These are phyloP conservation scores for Pythium apleroticum DNA, from an alignment of 352 stramenopile genomes.

Conservation along the genomic window DNA sequence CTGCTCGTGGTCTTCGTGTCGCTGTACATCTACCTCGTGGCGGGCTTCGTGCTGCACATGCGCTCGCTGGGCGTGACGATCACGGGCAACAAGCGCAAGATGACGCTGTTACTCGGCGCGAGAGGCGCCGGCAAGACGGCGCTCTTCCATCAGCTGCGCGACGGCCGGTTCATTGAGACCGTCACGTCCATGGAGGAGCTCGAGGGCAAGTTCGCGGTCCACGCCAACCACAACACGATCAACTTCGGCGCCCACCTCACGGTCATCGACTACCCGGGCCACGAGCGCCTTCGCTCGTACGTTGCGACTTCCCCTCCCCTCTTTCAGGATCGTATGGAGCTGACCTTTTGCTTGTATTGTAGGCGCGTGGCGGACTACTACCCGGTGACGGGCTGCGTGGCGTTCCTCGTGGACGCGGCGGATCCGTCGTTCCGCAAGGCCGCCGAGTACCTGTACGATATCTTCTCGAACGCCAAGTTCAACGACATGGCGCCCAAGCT, in stretches of 20 bases:
- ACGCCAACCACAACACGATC: slow-evolving; percentile 63
- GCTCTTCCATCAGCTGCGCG: slow-evolving; percentile 77
- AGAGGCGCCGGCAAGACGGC: slow-evolving; percentile 76
- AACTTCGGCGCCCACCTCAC: slow-evolving; percentile 72
- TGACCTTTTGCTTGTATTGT: slow-evolving; percentile 10
- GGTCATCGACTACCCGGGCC: slow-evolving; percentile 79
- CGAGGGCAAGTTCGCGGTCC: slow-evolving; percentile 64
- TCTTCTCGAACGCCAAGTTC: slow-evolving; percentile 84
- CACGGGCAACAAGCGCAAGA: slow-evolving; percentile 72
- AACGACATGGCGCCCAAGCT: slow-evolving; percentile 72
- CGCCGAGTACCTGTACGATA: slow-evolving; percentile 86
- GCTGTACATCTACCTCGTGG: slow-evolving; percentile 57
- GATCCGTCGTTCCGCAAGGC: slow-evolving; percentile 75
- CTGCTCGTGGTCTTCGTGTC: slow-evolving; percentile 40
- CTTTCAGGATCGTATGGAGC: too few relatives aligned
- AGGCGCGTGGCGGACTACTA: slow-evolving; percentile 77
- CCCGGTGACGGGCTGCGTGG: slow-evolving; percentile 62
- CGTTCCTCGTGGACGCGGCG: slow-evolving; percentile 75
- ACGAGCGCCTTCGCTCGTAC: slow-evolving; percentile 78
- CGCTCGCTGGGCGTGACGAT: slow-evolving; percentile 49
- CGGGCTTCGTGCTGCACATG: slow-evolving; percentile 72
- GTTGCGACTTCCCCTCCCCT: slow-evolving; percentile 17
- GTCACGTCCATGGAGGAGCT: slow-evolving; percentile 87
- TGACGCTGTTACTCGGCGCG: slow-evolving; percentile 70
- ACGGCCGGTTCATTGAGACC: slow-evolving; percentile 66